phyloP scores from a whole-genome alignment of 2,329 filamentous ascomycete genomes.

The Blastomyces percursus region DNA sequence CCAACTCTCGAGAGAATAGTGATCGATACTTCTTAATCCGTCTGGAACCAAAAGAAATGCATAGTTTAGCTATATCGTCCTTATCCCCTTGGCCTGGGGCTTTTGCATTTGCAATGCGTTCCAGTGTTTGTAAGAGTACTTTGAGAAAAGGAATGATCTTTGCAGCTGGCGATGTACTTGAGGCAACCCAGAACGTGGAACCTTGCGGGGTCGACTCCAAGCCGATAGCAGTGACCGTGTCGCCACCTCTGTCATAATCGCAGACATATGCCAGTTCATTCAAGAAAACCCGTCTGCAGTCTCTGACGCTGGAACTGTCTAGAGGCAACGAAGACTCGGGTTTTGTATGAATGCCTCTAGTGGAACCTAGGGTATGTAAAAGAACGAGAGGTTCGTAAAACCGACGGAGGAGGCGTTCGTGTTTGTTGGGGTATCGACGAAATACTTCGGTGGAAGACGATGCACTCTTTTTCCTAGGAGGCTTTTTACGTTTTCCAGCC shows the following conservation, averaged over 20 bases:
- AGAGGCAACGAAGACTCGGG: neutral
- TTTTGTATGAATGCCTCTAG: conserved; percentile 21
- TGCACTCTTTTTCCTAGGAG: neutral
- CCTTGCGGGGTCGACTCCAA: conserved; percentile 26
- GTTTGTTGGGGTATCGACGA: conserved; percentile 3
- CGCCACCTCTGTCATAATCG: conserved; percentile 39
- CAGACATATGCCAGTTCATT: conserved; percentile 37
- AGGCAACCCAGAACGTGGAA: conserved; percentile 38
- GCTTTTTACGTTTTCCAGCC: neutral
- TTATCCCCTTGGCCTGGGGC: neutral
- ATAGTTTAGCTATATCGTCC: neutral
- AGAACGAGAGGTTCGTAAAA: conserved; percentile 34
- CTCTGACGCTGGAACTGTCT: neutral
- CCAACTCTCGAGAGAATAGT: neutral
- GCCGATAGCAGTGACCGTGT: conserved; percentile 37
- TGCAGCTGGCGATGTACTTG: conserved; percentile 24
- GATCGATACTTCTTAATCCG: conserved; percentile 2
- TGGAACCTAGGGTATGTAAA: conserved; percentile 23
- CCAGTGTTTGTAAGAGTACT: conserved; percentile 17
- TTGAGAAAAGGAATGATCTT: conserved; percentile 25
- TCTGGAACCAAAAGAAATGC: neutral
- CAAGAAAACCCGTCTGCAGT: conserved; percentile 24
- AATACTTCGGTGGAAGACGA: neutral
- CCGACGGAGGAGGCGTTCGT: conserved; percentile 18
- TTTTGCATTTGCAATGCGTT: neutral